Evolutionary conservation across 2,329 filamentous ascomycete genomes (phyloP).

Genomic region (Lasiodiplodia citricola): DNA sequence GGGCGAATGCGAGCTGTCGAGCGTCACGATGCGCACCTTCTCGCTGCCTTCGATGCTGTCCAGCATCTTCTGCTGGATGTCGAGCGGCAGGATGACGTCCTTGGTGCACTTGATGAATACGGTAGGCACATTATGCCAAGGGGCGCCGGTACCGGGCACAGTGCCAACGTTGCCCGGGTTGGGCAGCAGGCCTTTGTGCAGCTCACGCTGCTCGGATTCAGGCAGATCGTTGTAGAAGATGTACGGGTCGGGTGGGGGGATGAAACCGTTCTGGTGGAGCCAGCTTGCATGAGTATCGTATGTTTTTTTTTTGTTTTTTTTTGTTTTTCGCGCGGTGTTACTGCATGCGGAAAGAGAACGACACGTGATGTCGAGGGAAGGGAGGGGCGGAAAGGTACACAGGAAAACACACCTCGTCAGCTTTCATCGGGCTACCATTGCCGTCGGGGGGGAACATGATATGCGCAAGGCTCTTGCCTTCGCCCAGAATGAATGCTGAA

Average conservation of each 20-base stretch:
- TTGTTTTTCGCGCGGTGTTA: not conserved
- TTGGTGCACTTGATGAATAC: slow-evolving; percentile 33
- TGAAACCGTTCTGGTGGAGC: slow-evolving; percentile 2
- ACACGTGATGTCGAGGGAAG: not conserved
- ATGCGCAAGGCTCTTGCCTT: not conserved
- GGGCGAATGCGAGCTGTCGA: slow-evolving; percentile 34
- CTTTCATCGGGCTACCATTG: not conserved
- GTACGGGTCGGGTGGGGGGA: slow-evolving; percentile 18
- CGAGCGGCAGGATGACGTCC: slow-evolving; percentile 33
- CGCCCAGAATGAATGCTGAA: not conserved
- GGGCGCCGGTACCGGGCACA: slow-evolving; percentile 28
- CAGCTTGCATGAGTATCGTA: not conserved
- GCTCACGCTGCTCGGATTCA: not conserved
- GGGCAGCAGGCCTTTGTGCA: not conserved
- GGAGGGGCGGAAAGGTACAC: not conserved
- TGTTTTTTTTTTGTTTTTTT: not conserved
- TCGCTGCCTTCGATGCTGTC: slow-evolving; percentile 30
- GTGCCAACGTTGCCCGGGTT: not conserved
- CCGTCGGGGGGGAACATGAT: not conserved
- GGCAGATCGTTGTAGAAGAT: slow-evolving; percentile 37
- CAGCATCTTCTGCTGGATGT: slow-evolving; percentile 31
- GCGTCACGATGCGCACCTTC: slow-evolving; percentile 29
- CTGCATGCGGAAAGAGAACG: not conserved
- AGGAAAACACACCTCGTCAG: not conserved
- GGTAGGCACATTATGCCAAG: slow-evolving; percentile 32